Evolutionary conservation across 257 asterid genomes (phyloP).

Genomic region (Solanum dulcamara): DNA sequence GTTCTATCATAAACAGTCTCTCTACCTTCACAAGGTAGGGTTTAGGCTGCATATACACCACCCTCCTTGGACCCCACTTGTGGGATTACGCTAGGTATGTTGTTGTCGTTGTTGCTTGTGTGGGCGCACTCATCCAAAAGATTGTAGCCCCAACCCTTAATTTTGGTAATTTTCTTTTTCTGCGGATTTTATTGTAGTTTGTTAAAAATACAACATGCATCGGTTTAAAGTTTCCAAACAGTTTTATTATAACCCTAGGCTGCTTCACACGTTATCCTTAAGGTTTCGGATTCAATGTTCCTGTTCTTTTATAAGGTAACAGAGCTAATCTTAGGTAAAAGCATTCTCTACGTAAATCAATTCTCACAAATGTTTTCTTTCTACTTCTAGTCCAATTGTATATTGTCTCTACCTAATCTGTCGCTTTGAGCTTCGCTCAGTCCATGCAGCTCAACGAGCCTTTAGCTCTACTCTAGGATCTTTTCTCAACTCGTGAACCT

Average conservation of each 20-base stretch:
- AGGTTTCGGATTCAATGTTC: neutral
- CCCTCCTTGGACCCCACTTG: too few relatives aligned
- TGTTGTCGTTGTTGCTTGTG: neutral
- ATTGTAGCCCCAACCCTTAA: neutral
- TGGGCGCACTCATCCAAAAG: neutral
- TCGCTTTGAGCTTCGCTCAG: neutral
- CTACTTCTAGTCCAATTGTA: neutral
- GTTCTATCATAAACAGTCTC: too few relatives aligned
- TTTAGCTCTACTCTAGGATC: neutral
- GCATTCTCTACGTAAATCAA: neutral
- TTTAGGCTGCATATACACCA: too few relatives aligned
- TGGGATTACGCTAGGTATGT: too few relatives aligned
- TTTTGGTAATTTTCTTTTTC: neutral
- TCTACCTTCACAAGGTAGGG: too few relatives aligned
- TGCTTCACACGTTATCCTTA: neutral
- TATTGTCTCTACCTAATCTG: neutral
- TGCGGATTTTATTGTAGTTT: neutral
- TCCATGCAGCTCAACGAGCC: neutral
- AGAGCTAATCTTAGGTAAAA: neutral
- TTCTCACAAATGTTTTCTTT: neutral
- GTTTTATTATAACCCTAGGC: neutral
- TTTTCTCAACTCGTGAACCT: neutral
- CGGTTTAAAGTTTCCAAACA: neutral
- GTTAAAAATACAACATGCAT: neutral
- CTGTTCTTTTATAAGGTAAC: neutral